Percentiles rank a stretch among this genome's conserved stretches.
phyloP scores from a whole-genome alignment of 1,284 basidiomycete species.

The Clitocybe nebularis region DNA sequence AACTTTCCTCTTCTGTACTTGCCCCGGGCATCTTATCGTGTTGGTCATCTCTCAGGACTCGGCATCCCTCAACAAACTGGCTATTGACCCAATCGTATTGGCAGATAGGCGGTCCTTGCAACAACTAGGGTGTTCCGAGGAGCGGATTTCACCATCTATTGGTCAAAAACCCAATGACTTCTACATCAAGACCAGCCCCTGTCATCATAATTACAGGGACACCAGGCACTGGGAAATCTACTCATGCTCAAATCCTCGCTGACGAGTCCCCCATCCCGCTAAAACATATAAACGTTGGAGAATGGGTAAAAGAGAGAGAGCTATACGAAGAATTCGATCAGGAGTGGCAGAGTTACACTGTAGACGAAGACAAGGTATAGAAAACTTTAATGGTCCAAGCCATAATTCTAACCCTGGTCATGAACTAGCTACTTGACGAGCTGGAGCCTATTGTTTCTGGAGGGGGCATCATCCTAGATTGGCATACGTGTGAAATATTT shows the following conservation, averaged over 20 bases:
- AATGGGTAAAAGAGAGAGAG: conserved; percentile 81
- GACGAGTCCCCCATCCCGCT: conserved; percentile 65
- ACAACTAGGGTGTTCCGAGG: no score
- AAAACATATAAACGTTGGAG: conserved; percentile 85
- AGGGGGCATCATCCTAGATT: conserved; percentile 90
- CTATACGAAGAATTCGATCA: conserved; percentile 87
- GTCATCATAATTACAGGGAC: conserved; percentile 94
- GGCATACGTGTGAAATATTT: conserved; percentile 95
- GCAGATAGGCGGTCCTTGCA: no score
- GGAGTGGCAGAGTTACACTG: conserved; percentile 92
- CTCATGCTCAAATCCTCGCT: conserved; percentile 79
- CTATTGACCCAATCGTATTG: no score
- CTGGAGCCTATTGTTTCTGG: conserved; percentile 67
- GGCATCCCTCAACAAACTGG: not conserved
- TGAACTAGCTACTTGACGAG: conserved; percentile 75
- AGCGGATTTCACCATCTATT: no score
- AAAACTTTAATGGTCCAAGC: not conserved
- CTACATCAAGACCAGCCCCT: conserved; percentile 39
- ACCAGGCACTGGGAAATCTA: conserved; percentile 86
- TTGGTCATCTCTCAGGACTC: no score
- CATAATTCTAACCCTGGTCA: conserved; percentile 7
- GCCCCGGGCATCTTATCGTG: not conserved
- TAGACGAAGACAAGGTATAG: conserved; percentile 90
- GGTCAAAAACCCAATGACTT: conserved; percentile 10
- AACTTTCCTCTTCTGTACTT: not conserved